Evolutionary conservation across 73 alveolate genomes (phyloP).

Genomic region (Breviolum minutum): DNA sequence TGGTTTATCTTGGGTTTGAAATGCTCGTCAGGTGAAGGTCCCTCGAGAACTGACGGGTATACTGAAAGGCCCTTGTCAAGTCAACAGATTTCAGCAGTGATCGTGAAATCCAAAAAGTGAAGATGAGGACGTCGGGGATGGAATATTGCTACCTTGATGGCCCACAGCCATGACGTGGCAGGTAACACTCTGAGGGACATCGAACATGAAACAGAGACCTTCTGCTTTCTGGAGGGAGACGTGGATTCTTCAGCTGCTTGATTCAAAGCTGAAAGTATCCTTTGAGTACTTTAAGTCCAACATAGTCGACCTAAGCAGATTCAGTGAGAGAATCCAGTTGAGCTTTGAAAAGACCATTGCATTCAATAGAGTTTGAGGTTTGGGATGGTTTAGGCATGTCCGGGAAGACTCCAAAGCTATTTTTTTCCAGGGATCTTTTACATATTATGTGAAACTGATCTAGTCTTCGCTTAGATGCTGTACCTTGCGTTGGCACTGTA

Average conservation of each 20-base stretch:
- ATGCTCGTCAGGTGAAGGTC: constrained; percentile 49
- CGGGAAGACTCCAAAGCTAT: too few species aligned
- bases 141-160: too few species aligned
- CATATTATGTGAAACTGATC: too few species aligned
- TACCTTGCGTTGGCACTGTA: too few species aligned
- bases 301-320: neutral
- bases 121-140: too few species aligned
- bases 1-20: too few species aligned
- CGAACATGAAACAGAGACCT: constrained; percentile 84
- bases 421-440: too few species aligned
- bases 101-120: neutral
- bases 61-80: constrained; percentile 10
- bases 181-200: constrained; percentile 89
- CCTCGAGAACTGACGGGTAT: constrained; percentile 75
- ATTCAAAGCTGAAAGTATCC: neutral
- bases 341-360: neutral
- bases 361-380: too few species aligned
- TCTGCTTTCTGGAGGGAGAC: constrained; percentile 89
- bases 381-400: too few species aligned
- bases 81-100: neutral
- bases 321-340: neutral
- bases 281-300: neutral
- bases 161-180: neutral
- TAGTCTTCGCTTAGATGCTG: too few species aligned
- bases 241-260: constrained; percentile 84